Percentiles rank a stretch among this genome's conserved stretches.
These are phyloP conservation scores for Trichoderma sp. DNA, from an alignment of 2,329 filamentous ascomycete species.

Conservation along the genomic window DNA sequence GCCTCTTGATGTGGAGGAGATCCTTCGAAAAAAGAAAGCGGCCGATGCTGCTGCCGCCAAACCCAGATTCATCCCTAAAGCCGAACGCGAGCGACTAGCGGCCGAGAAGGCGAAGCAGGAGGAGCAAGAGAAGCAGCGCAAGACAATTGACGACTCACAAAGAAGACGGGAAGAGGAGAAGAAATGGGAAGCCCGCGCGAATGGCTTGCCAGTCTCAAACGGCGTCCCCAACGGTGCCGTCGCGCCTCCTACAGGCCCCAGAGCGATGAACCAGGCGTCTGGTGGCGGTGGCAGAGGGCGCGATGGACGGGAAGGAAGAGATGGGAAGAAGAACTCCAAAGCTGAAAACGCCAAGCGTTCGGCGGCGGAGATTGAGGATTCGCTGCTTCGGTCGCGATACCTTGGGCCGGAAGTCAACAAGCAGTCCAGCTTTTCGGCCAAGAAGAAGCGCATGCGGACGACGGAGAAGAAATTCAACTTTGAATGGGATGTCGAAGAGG, in stretches of 20 bases:
- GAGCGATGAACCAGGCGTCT: conserved; percentile 57
- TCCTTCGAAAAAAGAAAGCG: conserved; percentile 81
- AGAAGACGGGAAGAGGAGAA: conserved; percentile 67
- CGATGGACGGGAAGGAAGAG: conserved; percentile 5
- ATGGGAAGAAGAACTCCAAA: conserved; percentile 42
- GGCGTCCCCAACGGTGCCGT: conserved; percentile 31
- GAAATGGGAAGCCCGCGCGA: conserved; percentile 39
- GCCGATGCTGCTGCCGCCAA: conserved; percentile 82
- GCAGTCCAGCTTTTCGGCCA: conserved; percentile 82
- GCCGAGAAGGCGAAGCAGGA: conserved; percentile 76
- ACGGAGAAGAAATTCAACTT: conserved; percentile 99
- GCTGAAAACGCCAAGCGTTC: conserved; percentile 43
- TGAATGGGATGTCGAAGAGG: conserved; percentile 93
- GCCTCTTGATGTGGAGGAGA: conserved; percentile 77
- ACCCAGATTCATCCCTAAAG: conserved; percentile 84
- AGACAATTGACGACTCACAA: conserved; percentile 61
- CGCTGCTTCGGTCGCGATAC: conserved; percentile 77
- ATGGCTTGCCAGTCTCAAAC: conserved; percentile 33
- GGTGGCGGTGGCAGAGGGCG: conserved; percentile 40
- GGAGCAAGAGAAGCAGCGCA: conserved; percentile 57
- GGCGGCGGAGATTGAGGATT: conserved; percentile 68
- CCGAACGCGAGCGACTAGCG: conserved; percentile 77
- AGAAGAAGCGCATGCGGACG: conserved; percentile 91
- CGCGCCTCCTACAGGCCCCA: conserved; percentile 68
- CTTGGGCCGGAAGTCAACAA: conserved; percentile 88